Conservation (phyloP, 495 filamentous ascomycete species). For the Neurospora tetraspora region DNA sequence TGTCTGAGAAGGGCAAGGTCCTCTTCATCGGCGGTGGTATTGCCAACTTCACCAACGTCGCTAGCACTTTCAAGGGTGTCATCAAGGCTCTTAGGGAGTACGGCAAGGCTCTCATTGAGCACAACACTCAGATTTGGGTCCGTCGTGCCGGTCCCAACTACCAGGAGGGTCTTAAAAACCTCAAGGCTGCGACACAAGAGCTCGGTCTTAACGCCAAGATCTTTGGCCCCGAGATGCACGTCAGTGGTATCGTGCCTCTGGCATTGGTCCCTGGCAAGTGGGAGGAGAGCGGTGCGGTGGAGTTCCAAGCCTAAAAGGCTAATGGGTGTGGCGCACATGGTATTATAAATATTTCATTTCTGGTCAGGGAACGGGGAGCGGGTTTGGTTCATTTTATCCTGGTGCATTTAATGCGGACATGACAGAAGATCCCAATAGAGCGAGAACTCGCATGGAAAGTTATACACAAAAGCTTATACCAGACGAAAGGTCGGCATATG, state of each 20-base stretch:
- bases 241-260: constrained; percentile 54
- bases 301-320: constrained; percentile 42
- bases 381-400: constrained; percentile 1
- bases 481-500: not conserved
- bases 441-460: not conserved
- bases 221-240: constrained; percentile 93
- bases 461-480: not conserved
- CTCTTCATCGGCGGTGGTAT: constrained; percentile 99
- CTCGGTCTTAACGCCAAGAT: constrained; percentile 91
- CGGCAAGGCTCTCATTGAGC: constrained; percentile 74
- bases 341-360: constrained; percentile 4
- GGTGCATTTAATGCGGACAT: constrained; percentile 1
- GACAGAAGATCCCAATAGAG: not conserved
- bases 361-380: not conserved
- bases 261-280: constrained; percentile 47
- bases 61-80: constrained; percentile 98
- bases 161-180: constrained; percentile 99
- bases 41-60: constrained; percentile 99
- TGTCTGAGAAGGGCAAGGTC: constrained; percentile 83
- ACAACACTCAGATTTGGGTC: constrained; percentile 99
- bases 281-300: constrained; percentile 41
- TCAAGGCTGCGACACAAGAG: constrained; percentile 91
- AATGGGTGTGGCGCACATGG: not conserved
- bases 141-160: constrained; percentile 98
- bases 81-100: constrained; percentile 95